phyloP scores from a whole-genome alignment of 2,329 filamentous ascomycete species.

The Anthostomella pinea region DNA sequence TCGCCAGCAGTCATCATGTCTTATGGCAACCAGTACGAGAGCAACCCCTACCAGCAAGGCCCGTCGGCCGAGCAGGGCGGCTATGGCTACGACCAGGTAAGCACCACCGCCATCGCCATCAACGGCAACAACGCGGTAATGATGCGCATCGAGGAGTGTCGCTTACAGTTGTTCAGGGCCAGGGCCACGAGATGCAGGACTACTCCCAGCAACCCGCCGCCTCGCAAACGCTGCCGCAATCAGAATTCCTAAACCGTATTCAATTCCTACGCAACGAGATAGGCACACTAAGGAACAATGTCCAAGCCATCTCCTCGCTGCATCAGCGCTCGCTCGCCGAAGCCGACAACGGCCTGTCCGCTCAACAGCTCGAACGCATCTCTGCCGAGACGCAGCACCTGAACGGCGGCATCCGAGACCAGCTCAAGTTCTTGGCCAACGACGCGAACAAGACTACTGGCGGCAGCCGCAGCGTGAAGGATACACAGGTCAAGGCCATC shows the following conservation, averaged over 20 bases:
- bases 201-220: conserved; percentile 36
- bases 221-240: conserved; percentile 50
- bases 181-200: conserved; percentile 57
- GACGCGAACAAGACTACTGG: conserved; percentile 65
- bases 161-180: too few relatives aligned
- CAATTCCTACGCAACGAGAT: conserved; percentile 67
- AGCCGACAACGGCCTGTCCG: conserved; percentile 52
- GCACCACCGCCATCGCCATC: conserved; percentile 12
- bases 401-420: conserved; percentile 74
- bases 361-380: conserved; percentile 61
- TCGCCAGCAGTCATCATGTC: conserved; percentile 47
- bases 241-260: conserved; percentile 68
- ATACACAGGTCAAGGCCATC: conserved; percentile 65
- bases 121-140: neutral
- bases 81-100: conserved; percentile 45
- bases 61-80: conserved; percentile 46
- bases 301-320: conserved; percentile 64
- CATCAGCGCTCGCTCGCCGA: conserved; percentile 71
- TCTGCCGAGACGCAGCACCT: conserved; percentile 68
- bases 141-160: too few relatives aligned
- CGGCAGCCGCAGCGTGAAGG: conserved; percentile 62
- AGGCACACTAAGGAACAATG: conserved; percentile 60
- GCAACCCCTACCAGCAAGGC: conserved; percentile 62
- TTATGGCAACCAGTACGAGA: conserved; percentile 59
- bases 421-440: conserved; percentile 72